These are phyloP conservation scores for Diatrype stigma DNA, from an alignment of 2,329 filamentous ascomycete species.

Conservation along the genomic window DNA sequence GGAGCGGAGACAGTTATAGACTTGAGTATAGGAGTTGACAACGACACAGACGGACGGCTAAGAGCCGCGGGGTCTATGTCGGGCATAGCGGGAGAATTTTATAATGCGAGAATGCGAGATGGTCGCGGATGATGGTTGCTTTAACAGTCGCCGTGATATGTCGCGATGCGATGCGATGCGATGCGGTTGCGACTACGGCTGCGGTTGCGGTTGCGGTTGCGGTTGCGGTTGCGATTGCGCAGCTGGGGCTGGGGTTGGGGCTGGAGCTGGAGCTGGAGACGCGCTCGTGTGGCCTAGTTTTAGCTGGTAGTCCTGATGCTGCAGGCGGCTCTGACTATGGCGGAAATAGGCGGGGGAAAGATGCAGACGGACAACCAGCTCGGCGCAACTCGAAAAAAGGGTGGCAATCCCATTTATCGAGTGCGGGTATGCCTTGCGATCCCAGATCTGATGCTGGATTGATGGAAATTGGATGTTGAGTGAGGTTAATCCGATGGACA, in stretches of 20 bases:
- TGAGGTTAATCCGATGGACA: constrained; percentile 19
- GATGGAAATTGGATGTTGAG: constrained; percentile 14
- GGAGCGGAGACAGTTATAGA: constrained; percentile 51
- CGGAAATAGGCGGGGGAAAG: constrained; percentile 13
- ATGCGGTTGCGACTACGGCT: not conserved
- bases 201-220: not conserved
- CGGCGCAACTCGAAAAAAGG: constrained; percentile 23
- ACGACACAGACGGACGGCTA: constrained; percentile 55
- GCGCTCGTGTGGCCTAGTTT: constrained; percentile 14
- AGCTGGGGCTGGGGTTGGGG: not conserved
- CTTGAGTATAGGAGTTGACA: constrained; percentile 59
- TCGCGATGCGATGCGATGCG: too few relatives aligned
- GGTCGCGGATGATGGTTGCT: constrained; percentile 16
- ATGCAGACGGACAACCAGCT: constrained; percentile 20
- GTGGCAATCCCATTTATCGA: constrained; percentile 22
- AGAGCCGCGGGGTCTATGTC: constrained; percentile 68
- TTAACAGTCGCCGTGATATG: constrained; percentile 22
- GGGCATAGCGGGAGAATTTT: constrained; percentile 45
- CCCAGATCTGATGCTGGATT: constrained; percentile 8
- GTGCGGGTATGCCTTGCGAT: constrained; percentile 21
- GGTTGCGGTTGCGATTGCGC: not conserved
- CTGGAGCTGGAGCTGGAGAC: not conserved
- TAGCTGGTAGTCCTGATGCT: too few relatives aligned
- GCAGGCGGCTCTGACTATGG: too few relatives aligned
- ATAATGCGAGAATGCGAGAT: constrained; percentile 12